A percentile compares a stretch with the other conserved stretches of the same genome.
phyloP scores from a whole-genome alignment of 768 basidiomycete genomes.

The Tubosaeta brunneosetosa region DNA sequence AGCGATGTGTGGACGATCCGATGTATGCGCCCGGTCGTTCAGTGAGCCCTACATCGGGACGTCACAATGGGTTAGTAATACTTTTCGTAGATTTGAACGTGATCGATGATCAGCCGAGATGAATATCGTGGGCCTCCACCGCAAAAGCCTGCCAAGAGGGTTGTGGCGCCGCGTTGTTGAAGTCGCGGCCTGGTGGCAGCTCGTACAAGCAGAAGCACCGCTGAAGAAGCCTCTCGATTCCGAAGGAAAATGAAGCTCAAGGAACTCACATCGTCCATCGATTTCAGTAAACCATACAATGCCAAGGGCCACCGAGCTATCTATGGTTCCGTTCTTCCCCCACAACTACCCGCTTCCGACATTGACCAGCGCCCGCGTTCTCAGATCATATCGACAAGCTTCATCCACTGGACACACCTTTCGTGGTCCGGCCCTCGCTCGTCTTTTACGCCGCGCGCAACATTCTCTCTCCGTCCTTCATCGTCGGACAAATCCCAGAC shows the following conservation, averaged over 20 bases:
- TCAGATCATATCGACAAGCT: slow-evolving; percentile 10
- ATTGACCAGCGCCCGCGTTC: background rate
- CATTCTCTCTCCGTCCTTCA: slow-evolving; percentile 26
- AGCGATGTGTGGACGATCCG: background rate
- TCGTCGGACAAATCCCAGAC: slow-evolving; percentile 30
- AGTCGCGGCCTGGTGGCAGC: too few species aligned
- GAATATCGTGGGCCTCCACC: too few species aligned
- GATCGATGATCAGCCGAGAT: too few species aligned
- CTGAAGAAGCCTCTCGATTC: too few species aligned
- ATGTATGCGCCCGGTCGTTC: background rate
- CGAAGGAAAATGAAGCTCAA: background rate
- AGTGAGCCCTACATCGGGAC: too few species aligned
- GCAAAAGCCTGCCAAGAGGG: too few species aligned
- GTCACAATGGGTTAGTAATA: too few species aligned
- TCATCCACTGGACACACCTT: background rate
- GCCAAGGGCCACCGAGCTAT: slow-evolving; percentile 7
- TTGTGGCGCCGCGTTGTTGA: background rate
- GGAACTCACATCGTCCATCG: slow-evolving; percentile 11
- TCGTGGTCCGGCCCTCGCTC: slow-evolving; percentile 11
- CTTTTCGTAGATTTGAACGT: too few species aligned
- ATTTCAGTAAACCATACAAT: slow-evolving; percentile 16
- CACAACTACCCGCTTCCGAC: background rate
- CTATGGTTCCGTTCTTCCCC: slow-evolving; percentile 11
- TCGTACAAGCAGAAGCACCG: too few species aligned
- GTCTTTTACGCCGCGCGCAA: slow-evolving; percentile 27